A percentile compares a stretch with the other conserved stretches of the same genome.
Conservation (phyloP, 2,329 filamentous ascomycete genomes). For the Elsinoe ampelina region DNA sequence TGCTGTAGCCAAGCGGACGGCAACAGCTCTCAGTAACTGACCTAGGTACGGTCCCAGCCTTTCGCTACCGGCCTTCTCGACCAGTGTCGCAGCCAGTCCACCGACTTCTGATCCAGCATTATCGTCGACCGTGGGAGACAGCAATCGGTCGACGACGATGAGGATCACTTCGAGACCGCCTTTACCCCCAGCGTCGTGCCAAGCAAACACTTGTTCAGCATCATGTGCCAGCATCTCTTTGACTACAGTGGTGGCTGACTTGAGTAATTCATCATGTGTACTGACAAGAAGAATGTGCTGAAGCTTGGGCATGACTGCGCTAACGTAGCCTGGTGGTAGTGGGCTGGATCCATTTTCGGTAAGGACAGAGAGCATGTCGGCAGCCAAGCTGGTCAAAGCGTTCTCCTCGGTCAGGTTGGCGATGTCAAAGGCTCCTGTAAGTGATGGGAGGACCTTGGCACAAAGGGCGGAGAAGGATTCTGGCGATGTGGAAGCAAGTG, state of each 20-base stretch:
- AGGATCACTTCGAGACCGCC: slow-evolving; percentile 82
- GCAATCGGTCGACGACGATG: slow-evolving; percentile 81
- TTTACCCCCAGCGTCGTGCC: slow-evolving; percentile 69
- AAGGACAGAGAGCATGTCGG: slow-evolving; percentile 71
- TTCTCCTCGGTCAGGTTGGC: slow-evolving; percentile 77
- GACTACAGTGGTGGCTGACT: slow-evolving; percentile 74
- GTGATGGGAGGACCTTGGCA: slow-evolving; percentile 72
- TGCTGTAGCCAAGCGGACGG: slow-evolving; percentile 71
- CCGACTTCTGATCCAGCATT: slow-evolving; percentile 94
- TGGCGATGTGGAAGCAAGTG: slow-evolving; percentile 53
- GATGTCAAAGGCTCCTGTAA: slow-evolving; percentile 83
- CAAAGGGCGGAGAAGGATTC: slow-evolving; percentile 71
- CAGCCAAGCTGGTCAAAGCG: slow-evolving; percentile 75
- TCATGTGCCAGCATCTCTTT: slow-evolving; percentile 88
- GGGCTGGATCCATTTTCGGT: slow-evolving; percentile 76
- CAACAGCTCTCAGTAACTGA: slow-evolving; percentile 81
- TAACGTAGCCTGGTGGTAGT: slow-evolving; percentile 77
- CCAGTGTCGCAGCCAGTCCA: slow-evolving; percentile 83
- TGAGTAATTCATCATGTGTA: slow-evolving; percentile 77
- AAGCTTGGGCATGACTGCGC: slow-evolving; percentile 76
- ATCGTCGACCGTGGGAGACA: slow-evolving; percentile 78
- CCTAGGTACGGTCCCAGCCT: slow-evolving; percentile 82
- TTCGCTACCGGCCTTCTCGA: slow-evolving; percentile 89
- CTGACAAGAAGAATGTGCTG: slow-evolving; percentile 73
- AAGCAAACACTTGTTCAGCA: slow-evolving; percentile 78